These are phyloP conservation scores for Kluyveromyces wickerhamii DNA, from an alignment of 805 yeast species.

Conservation along the genomic window DNA sequence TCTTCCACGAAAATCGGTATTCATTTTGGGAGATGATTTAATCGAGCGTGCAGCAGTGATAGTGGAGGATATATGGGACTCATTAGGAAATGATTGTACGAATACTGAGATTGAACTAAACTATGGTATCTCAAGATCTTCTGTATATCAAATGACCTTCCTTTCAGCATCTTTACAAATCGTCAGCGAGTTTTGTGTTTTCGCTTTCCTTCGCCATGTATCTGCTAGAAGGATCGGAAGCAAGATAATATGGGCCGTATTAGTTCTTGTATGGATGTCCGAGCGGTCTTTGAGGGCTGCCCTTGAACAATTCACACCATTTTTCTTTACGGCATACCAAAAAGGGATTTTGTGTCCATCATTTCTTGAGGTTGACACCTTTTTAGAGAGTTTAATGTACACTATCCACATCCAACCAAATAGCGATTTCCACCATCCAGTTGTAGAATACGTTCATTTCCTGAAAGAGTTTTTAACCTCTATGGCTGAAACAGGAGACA, in stretches of 20 bases:
- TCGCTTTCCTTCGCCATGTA: conserved; percentile 60
- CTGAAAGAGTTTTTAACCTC: conserved; percentile 55
- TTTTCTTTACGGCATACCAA: conserved; percentile 21
- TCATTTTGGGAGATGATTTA: conserved; percentile 52
- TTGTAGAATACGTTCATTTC: conserved; percentile 44
- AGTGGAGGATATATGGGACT: conserved; percentile 61
- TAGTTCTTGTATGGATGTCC: conserved; percentile 23
- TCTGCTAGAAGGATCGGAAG: conserved; percentile 56
- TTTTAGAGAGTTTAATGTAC: conserved; percentile 14
- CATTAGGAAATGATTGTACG: conserved; percentile 55
- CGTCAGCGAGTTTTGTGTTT: conserved; percentile 54
- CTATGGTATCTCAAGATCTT: conserved; percentile 53
- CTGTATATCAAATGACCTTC: conserved; percentile 54
- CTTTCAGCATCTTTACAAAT: conserved; percentile 53
- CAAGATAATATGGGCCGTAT: conserved; percentile 60
- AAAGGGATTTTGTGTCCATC: conserved; percentile 19
- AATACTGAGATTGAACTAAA: conserved; percentile 42
- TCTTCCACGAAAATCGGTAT: conserved; percentile 65
- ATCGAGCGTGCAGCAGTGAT: conserved; percentile 51
- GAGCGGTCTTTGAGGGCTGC: conserved; percentile 14
- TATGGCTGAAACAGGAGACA: conserved; percentile 57
- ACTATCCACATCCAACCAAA: conserved; percentile 35
- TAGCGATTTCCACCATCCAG: conserved; percentile 50
- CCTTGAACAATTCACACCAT: conserved; percentile 17
- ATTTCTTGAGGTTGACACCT: conserved; percentile 18